A percentile compares a stretch with the other conserved stretches of the same genome.
Evolutionary conservation across 306 rosid species (phyloP).

Genomic region (Canavalia gladiata): DNA sequence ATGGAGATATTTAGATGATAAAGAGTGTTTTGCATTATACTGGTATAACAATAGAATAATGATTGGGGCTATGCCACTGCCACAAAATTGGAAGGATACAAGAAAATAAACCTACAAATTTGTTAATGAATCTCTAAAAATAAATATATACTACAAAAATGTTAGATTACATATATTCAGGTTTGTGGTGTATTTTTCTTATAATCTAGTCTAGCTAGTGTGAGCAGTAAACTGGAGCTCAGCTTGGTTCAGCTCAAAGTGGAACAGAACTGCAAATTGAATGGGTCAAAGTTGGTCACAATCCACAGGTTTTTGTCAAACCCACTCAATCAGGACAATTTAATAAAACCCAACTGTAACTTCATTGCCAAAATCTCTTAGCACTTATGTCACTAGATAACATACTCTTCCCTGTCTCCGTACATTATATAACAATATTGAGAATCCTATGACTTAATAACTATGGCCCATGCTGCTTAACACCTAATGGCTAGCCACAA

Average conservation of each 20-base stretch:
- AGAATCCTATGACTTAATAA: too few relatives aligned
- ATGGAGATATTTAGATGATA: neutral
- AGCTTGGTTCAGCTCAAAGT: neutral
- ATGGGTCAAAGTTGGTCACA: neutral
- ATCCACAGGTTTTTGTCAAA: neutral
- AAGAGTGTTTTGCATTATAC: neutral
- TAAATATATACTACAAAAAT: neutral
- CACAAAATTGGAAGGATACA: neutral
- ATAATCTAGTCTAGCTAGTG: neutral
- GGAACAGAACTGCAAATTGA: neutral
- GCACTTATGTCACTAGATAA: too few relatives aligned
- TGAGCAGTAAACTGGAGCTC: neutral
- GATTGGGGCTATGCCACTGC: slow-evolving; percentile 16
- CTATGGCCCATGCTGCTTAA: too few relatives aligned
- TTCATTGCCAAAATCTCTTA: too few relatives aligned
- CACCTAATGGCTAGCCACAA: too few relatives aligned
- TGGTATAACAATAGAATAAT: neutral
- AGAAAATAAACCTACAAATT: neutral
- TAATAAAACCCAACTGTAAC: neutral
- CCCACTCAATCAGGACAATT: neutral
- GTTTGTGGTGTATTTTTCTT: neutral
- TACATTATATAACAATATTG: too few relatives aligned
- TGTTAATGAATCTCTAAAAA: neutral
- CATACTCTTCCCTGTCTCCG: too few relatives aligned
- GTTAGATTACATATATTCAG: neutral